Base-by-base conservation (phyloP, 345 rosid species). In the Hypericum perforatum region DNA sequence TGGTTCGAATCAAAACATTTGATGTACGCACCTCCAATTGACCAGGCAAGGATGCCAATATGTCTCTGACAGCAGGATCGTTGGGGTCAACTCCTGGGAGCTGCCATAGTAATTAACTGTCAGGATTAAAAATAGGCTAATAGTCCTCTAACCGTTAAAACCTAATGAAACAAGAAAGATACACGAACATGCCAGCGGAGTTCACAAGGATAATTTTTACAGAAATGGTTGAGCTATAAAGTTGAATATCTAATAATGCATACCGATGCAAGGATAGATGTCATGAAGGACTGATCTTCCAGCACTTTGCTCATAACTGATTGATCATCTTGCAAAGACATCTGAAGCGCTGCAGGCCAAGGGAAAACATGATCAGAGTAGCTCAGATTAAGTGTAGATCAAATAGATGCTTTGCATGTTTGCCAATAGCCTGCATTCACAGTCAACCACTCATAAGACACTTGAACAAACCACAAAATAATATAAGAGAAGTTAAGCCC, bases 1-100 rank as follows among this genome's bases (percentile, higher is more conserved):
- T 15, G 11, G 7, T 29, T 43, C 44, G 47, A 46, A 10, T 8
- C 15, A 46, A 13, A 5, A n/a, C 15, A 46, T 57, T 42, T 12
- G 50, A 52, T 12, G 53, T 38, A 53, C 72, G 6, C 54, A 86
- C 95, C 84, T 86, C 84, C 52, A 81, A 65, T 50, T 81, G 84
- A 46, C 73, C 69, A 60, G 70, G 81, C 64, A 86, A 63, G 57
- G 91, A 81, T 12, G 84, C 86, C 49, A 83, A 78, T 66, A 86
- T 70, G 42, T 76, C 89, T 62, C 76, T 74, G 37, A 86, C 82
- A 9, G 81, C 70, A 53, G 86, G 91, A 66, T 86, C 86, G 58
- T 86, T 79, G 22, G 86, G 82, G 68, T 86, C 89, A 66, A 86
- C 89, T 57, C 95, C 89, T 42, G 91, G 95, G 71, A 86, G 91